Percentiles rank a stretch among this genome's conserved stretches.
Conservation (phyloP, 352 stramenopile genomes). For the Aphanomyces astaci region DNA sequence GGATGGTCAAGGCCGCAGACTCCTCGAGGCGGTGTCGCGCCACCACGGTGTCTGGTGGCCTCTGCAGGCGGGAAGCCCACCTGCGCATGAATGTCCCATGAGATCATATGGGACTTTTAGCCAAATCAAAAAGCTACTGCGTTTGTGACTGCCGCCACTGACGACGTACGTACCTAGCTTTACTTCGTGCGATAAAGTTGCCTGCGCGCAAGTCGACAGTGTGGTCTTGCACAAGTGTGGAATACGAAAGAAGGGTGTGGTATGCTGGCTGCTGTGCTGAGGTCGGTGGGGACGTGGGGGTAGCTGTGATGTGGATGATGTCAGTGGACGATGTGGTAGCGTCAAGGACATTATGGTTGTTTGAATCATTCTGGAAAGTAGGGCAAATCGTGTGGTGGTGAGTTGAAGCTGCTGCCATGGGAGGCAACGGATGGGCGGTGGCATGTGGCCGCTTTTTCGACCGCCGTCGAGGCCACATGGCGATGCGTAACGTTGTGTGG, state of each 20-base stretch:
- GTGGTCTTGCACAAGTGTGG: background rate
- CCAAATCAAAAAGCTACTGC: too few relatives aligned
- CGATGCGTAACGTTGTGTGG: background rate
- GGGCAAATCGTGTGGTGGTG: too few relatives aligned
- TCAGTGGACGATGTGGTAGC: too few relatives aligned
- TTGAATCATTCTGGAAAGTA: too few relatives aligned
- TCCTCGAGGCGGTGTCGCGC: background rate
- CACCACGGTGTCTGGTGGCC: background rate
- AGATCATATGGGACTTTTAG: too few relatives aligned
- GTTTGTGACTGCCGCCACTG: background rate
- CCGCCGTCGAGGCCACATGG: background rate
- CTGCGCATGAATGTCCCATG: background rate
- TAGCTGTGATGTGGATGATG: too few relatives aligned
- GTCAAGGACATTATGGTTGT: background rate
- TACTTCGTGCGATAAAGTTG: constrained; percentile 12
- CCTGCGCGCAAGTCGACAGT: background rate
- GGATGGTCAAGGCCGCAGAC: constrained; percentile 7
- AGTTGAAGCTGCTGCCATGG: too few relatives aligned
- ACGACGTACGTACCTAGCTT: background rate
- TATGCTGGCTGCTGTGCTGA: background rate
- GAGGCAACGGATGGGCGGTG: background rate
- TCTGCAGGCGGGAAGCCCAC: background rate
- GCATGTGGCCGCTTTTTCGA: background rate
- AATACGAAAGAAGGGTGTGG: constrained; percentile 12
- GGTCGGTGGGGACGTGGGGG: background rate